Conservation (phyloP, 176 grass and related monocot species). For the Cenchrus americanus region DNA sequence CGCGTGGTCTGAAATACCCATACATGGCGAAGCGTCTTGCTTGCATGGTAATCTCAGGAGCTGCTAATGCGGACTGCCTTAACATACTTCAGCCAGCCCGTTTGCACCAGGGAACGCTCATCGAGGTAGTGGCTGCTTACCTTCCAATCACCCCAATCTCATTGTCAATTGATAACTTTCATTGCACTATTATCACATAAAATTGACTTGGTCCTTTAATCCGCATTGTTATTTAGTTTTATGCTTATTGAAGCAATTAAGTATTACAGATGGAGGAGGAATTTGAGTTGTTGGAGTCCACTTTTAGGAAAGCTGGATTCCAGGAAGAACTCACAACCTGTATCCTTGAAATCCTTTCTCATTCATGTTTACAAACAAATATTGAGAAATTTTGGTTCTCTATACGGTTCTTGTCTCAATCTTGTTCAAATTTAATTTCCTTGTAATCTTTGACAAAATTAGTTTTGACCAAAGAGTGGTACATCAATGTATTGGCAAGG, state of each 20-base stretch:
- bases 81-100: constrained; percentile 77
- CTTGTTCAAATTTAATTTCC: background rate
- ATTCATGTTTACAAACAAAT: background rate
- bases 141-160: background rate
- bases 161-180: background rate
- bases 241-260: constrained; percentile 30
- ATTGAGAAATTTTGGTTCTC: background rate
- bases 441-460: constrained; percentile 54
- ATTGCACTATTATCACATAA: background rate
- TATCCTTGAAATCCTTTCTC: constrained; percentile 61
- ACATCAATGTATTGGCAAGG: constrained; percentile 86
- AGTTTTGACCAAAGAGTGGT: constrained; percentile 94
- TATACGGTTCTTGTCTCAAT: constrained; percentile 48
- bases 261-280: constrained; percentile 74
- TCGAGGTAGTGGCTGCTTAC: constrained; percentile 51
- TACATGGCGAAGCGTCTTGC: constrained; percentile 85
- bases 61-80: constrained; percentile 62
- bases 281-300: constrained; percentile 55
- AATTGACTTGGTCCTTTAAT: constrained; percentile 9
- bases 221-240: background rate
- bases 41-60: constrained; percentile 83
- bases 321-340: constrained; percentile 56
- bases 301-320: constrained; percentile 67
- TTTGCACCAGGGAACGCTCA: constrained; percentile 54
- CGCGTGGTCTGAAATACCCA: constrained; percentile 50